Base-by-base conservation (phyloP, 2,329 filamentous ascomycete genomes). In the Apiospora rasikravindrae region DNA sequence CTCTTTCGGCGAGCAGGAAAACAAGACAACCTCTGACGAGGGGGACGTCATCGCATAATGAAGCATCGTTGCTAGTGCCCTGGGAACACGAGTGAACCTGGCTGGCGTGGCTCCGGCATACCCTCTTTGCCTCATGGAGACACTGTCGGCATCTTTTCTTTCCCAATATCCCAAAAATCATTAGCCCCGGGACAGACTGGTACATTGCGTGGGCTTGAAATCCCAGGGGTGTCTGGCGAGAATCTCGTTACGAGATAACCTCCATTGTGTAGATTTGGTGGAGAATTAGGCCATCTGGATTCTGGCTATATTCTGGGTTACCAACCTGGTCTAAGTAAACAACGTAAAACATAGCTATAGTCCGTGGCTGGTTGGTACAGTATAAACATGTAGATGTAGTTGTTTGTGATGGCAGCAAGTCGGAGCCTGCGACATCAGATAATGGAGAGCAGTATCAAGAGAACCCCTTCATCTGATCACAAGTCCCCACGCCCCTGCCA, bases 1-100 rank as follows among this genome's bases (percentile, higher is more conserved):
- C 14, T 64, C 53, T 14, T 33, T 8, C 29, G 16, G 45, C 66
- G 66, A 47, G 29, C 42, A 68, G 26, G 66, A 68, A 68, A 69
- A 19, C 33, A 69, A 42, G 67, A 29, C 67, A 44, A 24, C 67
- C 19, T 37, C 44, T 37, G 42, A 49, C 42, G 67, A 22, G 29
- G 66, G 66, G 33, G 67, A 69, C 67, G 67, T 69, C 67, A 69
- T 69, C 67, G 67, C 47, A 45, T 69, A 45, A 69, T 37, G 26
- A 69, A 49, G 67, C 67, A 49, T 22, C 33, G 57, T 14, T 64
- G 33, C 57, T 64, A 64, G 57, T 64, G 57, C 33, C 29, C 57
- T n/a, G 19, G 29, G 57, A 64, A n/a, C 19, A 64, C 33, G 33
- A 64, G 57, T 13, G 37, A 64, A 64, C 57, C 57, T 64, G 57